Conservation (phyloP, 768 basidiomycete genomes). For the Rhodotorula diobovata region DNA sequence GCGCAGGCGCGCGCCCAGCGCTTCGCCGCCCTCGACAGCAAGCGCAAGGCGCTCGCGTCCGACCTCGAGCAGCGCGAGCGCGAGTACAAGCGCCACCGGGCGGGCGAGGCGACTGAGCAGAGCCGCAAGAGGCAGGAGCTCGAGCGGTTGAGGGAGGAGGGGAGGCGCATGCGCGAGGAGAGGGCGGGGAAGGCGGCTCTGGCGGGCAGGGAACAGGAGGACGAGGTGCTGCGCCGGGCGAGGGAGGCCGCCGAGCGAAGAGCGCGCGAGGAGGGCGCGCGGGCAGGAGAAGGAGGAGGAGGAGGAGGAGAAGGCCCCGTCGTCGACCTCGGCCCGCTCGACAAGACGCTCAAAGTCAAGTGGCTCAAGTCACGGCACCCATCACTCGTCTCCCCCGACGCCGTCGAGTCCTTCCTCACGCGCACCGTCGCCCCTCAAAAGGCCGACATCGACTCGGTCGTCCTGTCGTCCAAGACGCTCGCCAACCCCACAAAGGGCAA, state of each 20-base stretch:
- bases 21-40: constrained; percentile 40
- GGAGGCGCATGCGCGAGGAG: constrained; percentile 33
- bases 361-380: constrained; percentile 26
- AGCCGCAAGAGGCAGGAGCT: constrained; percentile 31
- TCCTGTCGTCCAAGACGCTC: constrained; percentile 36
- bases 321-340: constrained; percentile 39
- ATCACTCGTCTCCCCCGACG: neutral
- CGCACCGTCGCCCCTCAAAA: neutral
- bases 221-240: neutral
- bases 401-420: constrained; percentile 4
- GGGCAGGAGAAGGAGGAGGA: neutral
- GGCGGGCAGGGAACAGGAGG: neutral
- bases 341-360: constrained; percentile 42
- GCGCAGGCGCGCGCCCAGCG: constrained; percentile 32
- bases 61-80: constrained; percentile 39
- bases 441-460: constrained; percentile 35
- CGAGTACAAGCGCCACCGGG: constrained; percentile 35
- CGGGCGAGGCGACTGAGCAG: constrained; percentile 20
- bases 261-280: neutral
- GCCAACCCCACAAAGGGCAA: constrained; percentile 21
- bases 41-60: constrained; percentile 39
- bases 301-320: neutral
- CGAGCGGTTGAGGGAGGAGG: constrained; percentile 40
- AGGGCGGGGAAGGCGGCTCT: neutral
- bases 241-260: neutral